Base-by-base conservation (phyloP, 2,329 filamentous ascomycete species). In the Beauveria sp. region DNA sequence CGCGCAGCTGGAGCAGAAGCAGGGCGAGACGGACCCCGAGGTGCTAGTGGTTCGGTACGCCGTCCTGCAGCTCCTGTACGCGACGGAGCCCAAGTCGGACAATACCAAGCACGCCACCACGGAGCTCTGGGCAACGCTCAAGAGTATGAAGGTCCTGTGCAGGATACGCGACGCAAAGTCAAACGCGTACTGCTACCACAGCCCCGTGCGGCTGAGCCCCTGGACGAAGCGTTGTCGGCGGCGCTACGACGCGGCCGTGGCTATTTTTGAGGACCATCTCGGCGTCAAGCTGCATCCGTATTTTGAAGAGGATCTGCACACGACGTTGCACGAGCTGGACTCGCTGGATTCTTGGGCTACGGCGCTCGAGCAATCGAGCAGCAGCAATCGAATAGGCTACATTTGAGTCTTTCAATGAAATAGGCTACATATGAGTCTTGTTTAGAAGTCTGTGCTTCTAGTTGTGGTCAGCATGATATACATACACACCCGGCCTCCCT, bases 241-340 rank as follows among this genome's bases (percentile, higher is more conserved):
- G 53, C 70, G 74, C 55, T 79, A 79, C 64, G 73, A 76, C 16
- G 67, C 70, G 3, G 70, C 72, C 3, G 68, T 73, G 9, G 67
- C 70, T 44, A 71, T 78, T 28, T 64, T 78, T 28, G 70, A 76
- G 59, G 68, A 74, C 57, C 72, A 76, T 54, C 69, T 72, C 14
- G 72, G 72, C 9, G 70, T 77, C 46, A 73, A 69, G 56, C 65
- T 77, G 9, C 65, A 72, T 12, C 70, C 74, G 3, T 78, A 78
- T 62, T 78, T 77, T 62, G 76, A 78, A 51, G 76, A 77, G 61
- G 75, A 78, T 57, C 76, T 77, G 64, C 76, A 78, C 51, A 73
- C 70, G 3, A 68, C 70, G 8, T 70, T 75, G 50, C 76, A 78
- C 59, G 73, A 70, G 3, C 67, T 68, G 7, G 74, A 76, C 22